Evolutionary conservation across 164 flowering plant species (phyloP), one percentile per base, ranked within the genome.

Genomic region (Sedum album): DNA sequence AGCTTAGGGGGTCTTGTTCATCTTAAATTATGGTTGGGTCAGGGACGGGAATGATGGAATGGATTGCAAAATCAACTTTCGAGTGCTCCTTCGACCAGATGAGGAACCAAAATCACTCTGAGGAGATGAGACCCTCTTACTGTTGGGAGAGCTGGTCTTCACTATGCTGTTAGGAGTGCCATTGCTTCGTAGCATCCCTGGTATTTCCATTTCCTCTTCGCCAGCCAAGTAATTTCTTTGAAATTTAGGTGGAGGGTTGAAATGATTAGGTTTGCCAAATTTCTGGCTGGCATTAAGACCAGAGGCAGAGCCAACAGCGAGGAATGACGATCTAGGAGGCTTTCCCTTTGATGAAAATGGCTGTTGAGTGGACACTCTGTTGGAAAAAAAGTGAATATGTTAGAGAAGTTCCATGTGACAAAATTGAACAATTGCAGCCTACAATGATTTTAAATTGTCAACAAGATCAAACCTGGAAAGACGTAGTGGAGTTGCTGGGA

Each of bases 81-180:
- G 69, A 15, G 67, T 55, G 0, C 65, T 42, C 30, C 65, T 64
- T 46, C 66, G 46, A 42, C 67, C 18, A 13, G 68, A 25, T 1
- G 77, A 67, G 31, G 79, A 55, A 15, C 75, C 63, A 5, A 61
- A 35, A 39, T 66, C 68, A 26, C 44, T 38, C 25, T 71, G 71
- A 64, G 80, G 75, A 31, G 78, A 73, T 33, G 77, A 69, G 20
- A 80, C 42, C 64, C 80, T 74, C 67, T 77, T 77, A 48, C 67
- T 15, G 65, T 67, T 75, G 30, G 78, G 80, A 49, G 82, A 75
- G 64, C 44, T 21, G 39, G 75, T 28, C 66, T 70, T 76, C 53
- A 67, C 70, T 1, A 10, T 31, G 28, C 44, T 69, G 14, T 23
- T n/a, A 51, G 65, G 21, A 21, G 65, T 38, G 30, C 55, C 53